Conservation (phyloP, 106 monocot species). For the Dendrobium catenatum region DNA sequence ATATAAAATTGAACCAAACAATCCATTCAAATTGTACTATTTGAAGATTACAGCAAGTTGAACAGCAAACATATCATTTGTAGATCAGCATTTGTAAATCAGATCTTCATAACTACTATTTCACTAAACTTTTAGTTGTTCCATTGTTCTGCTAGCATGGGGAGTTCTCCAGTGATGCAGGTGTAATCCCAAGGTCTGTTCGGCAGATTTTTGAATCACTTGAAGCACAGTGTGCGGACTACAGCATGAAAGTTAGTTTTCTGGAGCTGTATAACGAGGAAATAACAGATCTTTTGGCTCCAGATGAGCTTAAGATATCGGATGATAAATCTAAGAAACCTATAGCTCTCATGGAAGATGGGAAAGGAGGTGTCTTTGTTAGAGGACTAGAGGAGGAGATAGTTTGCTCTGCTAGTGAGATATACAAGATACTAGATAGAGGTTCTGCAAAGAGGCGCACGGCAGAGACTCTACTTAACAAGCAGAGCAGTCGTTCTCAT, state of each 20-base stretch:
- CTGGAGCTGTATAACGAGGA: constrained; percentile 96
- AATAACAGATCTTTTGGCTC: constrained; percentile 84
- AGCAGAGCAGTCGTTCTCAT: constrained; percentile 95
- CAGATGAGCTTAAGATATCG: constrained; percentile 64
- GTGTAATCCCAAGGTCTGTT: constrained; percentile 89
- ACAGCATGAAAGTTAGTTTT: constrained; percentile 96
- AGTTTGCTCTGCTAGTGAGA: constrained; percentile 67
- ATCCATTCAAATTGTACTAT: neutral
- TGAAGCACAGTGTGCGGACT: constrained; percentile 75
- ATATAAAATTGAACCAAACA: too few species aligned
- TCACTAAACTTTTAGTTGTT: neutral
- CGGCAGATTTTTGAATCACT: constrained; percentile 77
- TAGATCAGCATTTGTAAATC: neutral
- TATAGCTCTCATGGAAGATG: constrained; percentile 74
- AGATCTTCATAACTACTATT: neutral
- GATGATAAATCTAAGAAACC: constrained; percentile 63
- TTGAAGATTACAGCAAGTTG: neutral
- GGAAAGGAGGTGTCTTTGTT: constrained; percentile 63
- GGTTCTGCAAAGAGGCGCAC: constrained; percentile 90
- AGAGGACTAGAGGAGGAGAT: constrained; percentile 67
- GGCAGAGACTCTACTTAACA: constrained; percentile 91
- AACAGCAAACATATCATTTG: neutral
- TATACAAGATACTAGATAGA: constrained; percentile 90
- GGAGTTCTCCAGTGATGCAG: constrained; percentile 88
- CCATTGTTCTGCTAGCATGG: constrained; percentile 42